Evolutionary conservation across 2,329 filamentous ascomycete genomes (phyloP), one percentile per base, ranked within the genome.

Genomic region (Ophiocordyceps camponoti-saundersi): DNA sequence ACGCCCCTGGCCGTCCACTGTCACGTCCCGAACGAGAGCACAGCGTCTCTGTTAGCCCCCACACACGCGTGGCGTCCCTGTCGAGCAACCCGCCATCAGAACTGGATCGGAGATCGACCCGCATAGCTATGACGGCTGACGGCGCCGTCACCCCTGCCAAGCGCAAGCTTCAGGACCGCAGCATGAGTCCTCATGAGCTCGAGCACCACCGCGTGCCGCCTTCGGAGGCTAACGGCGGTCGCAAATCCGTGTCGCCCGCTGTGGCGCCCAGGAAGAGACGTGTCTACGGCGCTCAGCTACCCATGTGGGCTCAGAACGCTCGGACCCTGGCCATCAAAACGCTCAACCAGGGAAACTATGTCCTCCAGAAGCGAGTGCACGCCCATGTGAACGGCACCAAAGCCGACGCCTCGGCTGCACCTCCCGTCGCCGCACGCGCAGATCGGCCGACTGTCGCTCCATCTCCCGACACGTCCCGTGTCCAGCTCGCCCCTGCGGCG

Each of bases 31-130:
- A 86, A 47, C 75, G 82, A 55, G 83, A 85, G 50, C 69, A 74
- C 45, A 85, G 80, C 59, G 61, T 82, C 46, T 89, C 83, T 57
- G 77, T 90, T 45, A 90, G 84, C 59, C 85, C 86, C 29, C 88
- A 86, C 64, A 87, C 84, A 34, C 71, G 75, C 51, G 66, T 80
- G 16, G 65, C 71, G 39, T 76, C 71, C 53, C 57, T 76, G 36
- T 66, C 66, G 48, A 71, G 62, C 57, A 70, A 61, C 55, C 55
- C 64, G 42, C 65, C 67, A 45, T 48, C 51, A 26, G 61, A 60
- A 36, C 51, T 52, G 48, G 59, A 61, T 26, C 52, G 52, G 32
- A 59, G 18, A 20, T 11, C 36, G 10, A 40, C 4, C n/a, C 36
- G 36, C n/a, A 20, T 40, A 18, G 36, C 18, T 36, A 59, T 62